Evolutionary conservation across 2,329 filamentous ascomycete species (phyloP).

Genomic region (Colletotrichum sp.): DNA sequence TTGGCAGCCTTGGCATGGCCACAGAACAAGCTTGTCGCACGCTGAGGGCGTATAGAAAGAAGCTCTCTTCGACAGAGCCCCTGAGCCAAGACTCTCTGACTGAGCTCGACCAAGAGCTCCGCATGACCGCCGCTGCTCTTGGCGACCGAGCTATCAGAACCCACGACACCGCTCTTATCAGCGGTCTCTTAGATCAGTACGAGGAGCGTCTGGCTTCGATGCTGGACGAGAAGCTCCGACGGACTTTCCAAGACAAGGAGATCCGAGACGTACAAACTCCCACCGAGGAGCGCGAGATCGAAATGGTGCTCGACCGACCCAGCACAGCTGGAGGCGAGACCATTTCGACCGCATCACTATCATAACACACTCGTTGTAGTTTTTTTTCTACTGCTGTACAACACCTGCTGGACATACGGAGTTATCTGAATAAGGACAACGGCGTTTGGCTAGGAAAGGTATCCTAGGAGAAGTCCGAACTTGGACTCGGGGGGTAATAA

Average conservation of each 20-base stretch:
- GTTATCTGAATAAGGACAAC: neutral
- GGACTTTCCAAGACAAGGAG: slow-evolving; percentile 42
- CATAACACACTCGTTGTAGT: slow-evolving; percentile 22
- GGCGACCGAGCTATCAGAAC: slow-evolving; percentile 62
- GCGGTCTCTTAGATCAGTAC: slow-evolving; percentile 75
- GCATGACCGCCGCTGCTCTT: slow-evolving; percentile 66
- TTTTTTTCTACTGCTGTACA: slow-evolving; percentile 6
- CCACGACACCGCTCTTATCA: slow-evolving; percentile 60
- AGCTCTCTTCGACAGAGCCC: slow-evolving; percentile 60
- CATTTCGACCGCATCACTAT: slow-evolving; percentile 28
- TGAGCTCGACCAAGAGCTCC: slow-evolving; percentile 69
- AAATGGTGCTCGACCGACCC: slow-evolving; percentile 26
- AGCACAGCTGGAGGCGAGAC: neutral
- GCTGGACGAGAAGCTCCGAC: slow-evolving; percentile 73
- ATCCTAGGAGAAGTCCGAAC: neutral
- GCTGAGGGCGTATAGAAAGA: slow-evolving; percentile 67
- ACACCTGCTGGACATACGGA: slow-evolving; percentile 2
- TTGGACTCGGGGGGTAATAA: neutral
- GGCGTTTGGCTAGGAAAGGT: slow-evolving; percentile 2
- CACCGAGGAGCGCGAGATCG: slow-evolving; percentile 38
- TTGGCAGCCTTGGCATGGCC: slow-evolving; percentile 64
- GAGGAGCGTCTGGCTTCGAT: slow-evolving; percentile 74
- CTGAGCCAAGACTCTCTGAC: slow-evolving; percentile 63
- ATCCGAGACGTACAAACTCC: slow-evolving; percentile 32
- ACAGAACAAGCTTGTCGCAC: slow-evolving; percentile 70